Conservation (phyloP, 2,329 filamentous ascomycete genomes). For the Hirsutella thompsonii region DNA sequence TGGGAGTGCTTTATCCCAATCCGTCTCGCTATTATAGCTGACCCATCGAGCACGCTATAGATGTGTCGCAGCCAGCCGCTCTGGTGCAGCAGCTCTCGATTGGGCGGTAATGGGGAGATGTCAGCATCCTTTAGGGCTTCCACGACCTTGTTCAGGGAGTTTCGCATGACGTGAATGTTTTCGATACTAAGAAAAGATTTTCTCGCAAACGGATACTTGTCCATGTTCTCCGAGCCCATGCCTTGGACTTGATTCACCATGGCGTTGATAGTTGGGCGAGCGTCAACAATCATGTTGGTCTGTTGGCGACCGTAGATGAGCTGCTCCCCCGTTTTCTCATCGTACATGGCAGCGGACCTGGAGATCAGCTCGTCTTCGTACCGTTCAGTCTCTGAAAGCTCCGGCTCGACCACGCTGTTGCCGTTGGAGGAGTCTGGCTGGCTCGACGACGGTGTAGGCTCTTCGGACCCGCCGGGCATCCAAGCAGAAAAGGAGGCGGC, state of each 20-base stretch:
- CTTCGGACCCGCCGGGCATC: slow-evolving; percentile 18
- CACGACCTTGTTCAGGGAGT: slow-evolving; percentile 75
- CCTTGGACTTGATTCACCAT: slow-evolving; percentile 89
- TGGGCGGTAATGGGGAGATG: slow-evolving; percentile 69
- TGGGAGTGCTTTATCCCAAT: slow-evolving; percentile 89
- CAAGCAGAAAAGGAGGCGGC: slow-evolving; percentile 66
- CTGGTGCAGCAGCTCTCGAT: slow-evolving; percentile 64
- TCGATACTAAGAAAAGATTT: slow-evolving; percentile 93
- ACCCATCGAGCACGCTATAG: slow-evolving; percentile 68
- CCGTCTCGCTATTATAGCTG: slow-evolving; percentile 71
- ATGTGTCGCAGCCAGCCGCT: slow-evolving; percentile 93
- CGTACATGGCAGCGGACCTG: slow-evolving; percentile 26
- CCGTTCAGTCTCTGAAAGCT: slow-evolving; percentile 49
- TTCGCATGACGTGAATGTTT: slow-evolving; percentile 97
- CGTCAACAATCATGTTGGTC: slow-evolving; percentile 89
- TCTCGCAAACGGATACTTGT: slow-evolving; percentile 83
- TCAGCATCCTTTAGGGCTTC: slow-evolving; percentile 90
- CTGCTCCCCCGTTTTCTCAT: slow-evolving; percentile 47
- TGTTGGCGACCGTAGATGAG: slow-evolving; percentile 85
- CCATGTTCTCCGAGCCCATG: slow-evolving; percentile 93
- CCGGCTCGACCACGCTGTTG: slow-evolving; percentile 25
- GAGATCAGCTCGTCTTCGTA: slow-evolving; percentile 56
- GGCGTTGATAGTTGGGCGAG: slow-evolving; percentile 85
- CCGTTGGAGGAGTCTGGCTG: slow-evolving; percentile 33
- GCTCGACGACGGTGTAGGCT: slow-evolving; percentile 26